These are phyloP conservation scores for Boletus barrowsii DNA, from an alignment of 768 basidiomycete species.

Conservation along the genomic window DNA sequence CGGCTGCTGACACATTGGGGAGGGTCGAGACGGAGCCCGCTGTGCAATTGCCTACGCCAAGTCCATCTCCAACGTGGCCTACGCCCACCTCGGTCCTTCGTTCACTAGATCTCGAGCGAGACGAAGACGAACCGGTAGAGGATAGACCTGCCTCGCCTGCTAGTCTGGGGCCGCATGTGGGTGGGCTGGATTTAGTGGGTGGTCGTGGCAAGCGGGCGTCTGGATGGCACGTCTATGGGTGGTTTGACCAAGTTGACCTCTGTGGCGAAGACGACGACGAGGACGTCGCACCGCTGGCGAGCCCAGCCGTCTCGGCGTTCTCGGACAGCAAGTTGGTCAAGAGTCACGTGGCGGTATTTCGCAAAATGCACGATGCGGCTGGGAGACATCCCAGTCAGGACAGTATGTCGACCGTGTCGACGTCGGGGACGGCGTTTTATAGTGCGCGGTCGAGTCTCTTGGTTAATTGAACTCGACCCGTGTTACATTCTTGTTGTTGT, in stretches of 20 bases:
- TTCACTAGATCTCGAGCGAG: constrained; percentile 12
- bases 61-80: constrained; percentile 24
- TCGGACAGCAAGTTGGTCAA: background rate
- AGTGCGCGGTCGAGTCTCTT: constrained; percentile 30
- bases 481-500: too few species aligned
- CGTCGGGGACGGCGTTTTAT: constrained; percentile 26
- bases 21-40: background rate
- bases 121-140: background rate
- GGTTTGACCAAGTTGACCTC: constrained; percentile 24
- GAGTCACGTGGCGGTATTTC: constrained; percentile 14
- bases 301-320: too few species aligned
- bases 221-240: constrained; percentile 32
- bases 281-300: background rate
- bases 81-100: background rate
- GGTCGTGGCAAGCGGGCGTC: constrained; percentile 32
- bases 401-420: constrained; percentile 23
- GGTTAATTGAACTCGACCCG: constrained; percentile 3
- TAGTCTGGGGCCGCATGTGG: constrained; percentile 26
- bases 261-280: background rate
- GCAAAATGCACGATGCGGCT: constrained; percentile 1
- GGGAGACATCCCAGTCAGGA: constrained; percentile 25
- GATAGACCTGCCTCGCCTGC: constrained; percentile 18
- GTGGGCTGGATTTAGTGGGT: constrained; percentile 30
- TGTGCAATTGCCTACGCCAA: constrained; percentile 27
- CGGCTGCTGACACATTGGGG: constrained; percentile 1